Conservation (phyloP, 371 early-diverging fungal species). For the Dichotomocladium elegans region DNA sequence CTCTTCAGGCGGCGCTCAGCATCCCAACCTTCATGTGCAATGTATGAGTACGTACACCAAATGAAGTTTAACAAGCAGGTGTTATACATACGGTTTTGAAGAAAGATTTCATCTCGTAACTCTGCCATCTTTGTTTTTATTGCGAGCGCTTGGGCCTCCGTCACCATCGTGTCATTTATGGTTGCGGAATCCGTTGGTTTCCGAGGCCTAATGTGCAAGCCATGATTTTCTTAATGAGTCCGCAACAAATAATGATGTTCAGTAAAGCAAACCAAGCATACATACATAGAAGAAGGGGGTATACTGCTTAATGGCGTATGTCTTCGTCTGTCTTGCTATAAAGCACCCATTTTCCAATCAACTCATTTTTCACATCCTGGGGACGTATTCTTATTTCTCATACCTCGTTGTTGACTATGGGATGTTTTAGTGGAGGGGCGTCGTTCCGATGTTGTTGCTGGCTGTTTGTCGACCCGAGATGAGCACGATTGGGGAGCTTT, state of each 20-base stretch:
- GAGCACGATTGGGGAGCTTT: slow-evolving; percentile 19
- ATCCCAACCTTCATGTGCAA: background rate
- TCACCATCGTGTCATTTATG: too few species aligned
- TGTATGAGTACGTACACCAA: background rate
- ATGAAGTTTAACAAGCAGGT: background rate
- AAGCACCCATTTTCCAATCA: background rate
- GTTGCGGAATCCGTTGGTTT: too few species aligned
- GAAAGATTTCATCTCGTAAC: background rate
- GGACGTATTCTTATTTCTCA: background rate
- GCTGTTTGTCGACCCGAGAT: slow-evolving; percentile 5
- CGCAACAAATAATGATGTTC: too few species aligned
- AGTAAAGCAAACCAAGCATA: too few species aligned
- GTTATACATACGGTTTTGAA: background rate
- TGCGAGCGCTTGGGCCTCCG: too few species aligned
- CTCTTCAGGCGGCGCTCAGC: slow-evolving; percentile 3
- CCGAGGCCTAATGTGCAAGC: too few species aligned
- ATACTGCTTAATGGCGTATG: too few species aligned
- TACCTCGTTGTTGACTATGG: background rate
- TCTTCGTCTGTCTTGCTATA: background rate
- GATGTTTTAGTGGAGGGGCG: background rate
- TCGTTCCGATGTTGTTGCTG: background rate
- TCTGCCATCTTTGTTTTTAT: background rate
- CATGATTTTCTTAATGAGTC: too few species aligned
- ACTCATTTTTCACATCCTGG: background rate
- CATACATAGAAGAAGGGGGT: too few species aligned